Percentiles rank a stretch among this genome's conserved stretches.
Conservation (phyloP, 148 eudicot species). For the Cornus kousa region DNA sequence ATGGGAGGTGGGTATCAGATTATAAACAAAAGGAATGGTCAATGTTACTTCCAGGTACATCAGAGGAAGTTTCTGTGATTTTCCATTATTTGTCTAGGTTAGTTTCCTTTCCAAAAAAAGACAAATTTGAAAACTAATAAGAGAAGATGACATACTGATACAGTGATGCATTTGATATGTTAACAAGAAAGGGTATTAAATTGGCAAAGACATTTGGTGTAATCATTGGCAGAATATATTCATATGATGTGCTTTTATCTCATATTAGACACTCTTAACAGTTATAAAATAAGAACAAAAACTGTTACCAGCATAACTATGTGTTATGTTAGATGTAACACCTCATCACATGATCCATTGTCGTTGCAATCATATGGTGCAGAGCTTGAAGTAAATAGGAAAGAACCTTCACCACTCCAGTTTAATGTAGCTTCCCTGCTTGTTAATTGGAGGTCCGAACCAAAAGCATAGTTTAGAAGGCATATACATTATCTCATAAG, state of each 20-base stretch:
- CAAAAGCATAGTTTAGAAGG: background rate
- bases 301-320: background rate
- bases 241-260: background rate
- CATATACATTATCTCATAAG: background rate
- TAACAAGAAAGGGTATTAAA: background rate
- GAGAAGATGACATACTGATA: background rate
- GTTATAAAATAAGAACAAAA: background rate
- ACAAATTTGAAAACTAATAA: background rate
- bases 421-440: slow-evolving; percentile 62
- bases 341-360: slow-evolving; percentile 89
- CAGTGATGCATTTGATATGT: background rate
- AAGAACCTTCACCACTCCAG: slow-evolving; percentile 81
- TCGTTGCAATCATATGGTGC: slow-evolving; percentile 77
- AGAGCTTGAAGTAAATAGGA: slow-evolving; percentile 87
- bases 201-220: no score
- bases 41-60: no score
- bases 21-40: no score
- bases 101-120: background rate
- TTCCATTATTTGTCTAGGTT: background rate
- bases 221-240: background rate
- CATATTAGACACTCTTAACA: background rate
- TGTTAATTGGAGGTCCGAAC: slow-evolving; percentile 11
- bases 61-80: background rate
- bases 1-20: background rate
- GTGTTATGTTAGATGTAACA: slow-evolving; percentile 23